A percentile compares a stretch with the other conserved stretches of the same genome.
phyloP scores from a whole-genome alignment of 306 rosid species.

The Dicorynia guianensis region DNA sequence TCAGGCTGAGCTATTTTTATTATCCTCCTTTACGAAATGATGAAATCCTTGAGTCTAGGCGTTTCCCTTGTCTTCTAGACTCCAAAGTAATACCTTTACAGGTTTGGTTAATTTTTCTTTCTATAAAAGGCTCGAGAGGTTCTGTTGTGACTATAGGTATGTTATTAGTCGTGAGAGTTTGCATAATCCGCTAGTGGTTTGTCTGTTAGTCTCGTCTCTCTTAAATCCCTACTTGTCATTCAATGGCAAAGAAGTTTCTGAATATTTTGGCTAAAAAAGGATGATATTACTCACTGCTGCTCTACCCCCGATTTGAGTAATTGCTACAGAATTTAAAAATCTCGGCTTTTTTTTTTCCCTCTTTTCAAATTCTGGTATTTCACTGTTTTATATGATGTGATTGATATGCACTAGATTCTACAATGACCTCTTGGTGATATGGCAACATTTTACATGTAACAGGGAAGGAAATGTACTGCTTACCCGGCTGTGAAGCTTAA shows the following conservation, averaged over 20 bases:
- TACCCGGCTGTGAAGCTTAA: conserved; percentile 67
- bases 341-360: no score
- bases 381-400: conserved; percentile 5
- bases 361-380: not conserved
- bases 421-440: not conserved
- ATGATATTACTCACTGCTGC: not conserved
- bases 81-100: not conserved
- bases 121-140: conserved; percentile 10
- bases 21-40: not conserved
- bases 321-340: conserved; percentile 17
- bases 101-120: conserved; percentile 10
- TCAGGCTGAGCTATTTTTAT: not conserved
- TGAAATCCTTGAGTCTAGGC: conserved; percentile 9
- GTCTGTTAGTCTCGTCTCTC: not conserved
- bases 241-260: not conserved
- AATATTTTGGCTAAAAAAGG: not conserved
- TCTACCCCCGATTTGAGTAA: not conserved
- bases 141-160: not conserved
- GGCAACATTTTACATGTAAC: not conserved
- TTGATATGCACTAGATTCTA: not conserved
- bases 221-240: not conserved
- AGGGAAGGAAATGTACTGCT: conserved; percentile 69
- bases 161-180: not conserved
- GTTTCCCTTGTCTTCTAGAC: conserved; percentile 4
- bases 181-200: not conserved